Evolutionary conservation across 768 basidiomycete genomes (phyloP).

Genomic region (Panus rudis): DNA sequence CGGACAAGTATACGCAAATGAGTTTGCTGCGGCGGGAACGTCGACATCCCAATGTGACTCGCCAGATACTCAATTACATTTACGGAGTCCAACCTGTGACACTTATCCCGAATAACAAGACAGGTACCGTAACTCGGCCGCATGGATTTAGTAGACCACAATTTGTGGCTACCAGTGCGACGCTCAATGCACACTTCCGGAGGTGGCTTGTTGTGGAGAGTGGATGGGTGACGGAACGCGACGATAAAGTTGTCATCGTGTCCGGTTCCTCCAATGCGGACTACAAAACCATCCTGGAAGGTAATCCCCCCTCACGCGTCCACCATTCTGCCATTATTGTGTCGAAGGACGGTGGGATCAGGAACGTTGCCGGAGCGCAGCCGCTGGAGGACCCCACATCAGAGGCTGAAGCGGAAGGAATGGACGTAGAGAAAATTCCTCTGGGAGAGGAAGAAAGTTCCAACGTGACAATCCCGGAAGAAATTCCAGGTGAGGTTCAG

Average conservation of each 20-base stretch:
- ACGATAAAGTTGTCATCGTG: conserved; percentile 15
- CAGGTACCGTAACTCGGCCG: not conserved
- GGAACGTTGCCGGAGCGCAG: conserved; percentile 47
- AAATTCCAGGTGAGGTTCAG: no score
- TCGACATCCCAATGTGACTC: conserved; percentile 55
- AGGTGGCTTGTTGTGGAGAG: conserved; percentile 48
- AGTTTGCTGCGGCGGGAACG: no score
- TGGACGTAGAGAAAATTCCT: not conserved
- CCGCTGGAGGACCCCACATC: not conserved
- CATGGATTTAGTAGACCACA: conserved; percentile 36
- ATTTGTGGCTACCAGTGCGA: conserved; percentile 65
- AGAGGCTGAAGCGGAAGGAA: not conserved
- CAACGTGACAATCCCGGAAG: no score
- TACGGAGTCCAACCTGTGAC: conserved; percentile 23
- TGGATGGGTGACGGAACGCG: conserved; percentile 43
- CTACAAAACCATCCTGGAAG: conserved; percentile 2
- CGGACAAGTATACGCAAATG: conserved; percentile 31
- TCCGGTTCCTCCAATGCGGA: conserved; percentile 9
- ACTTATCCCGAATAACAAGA: not conserved
- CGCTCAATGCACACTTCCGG: conserved; percentile 48
- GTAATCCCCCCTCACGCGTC: conserved; percentile 6
- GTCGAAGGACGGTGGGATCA: conserved; percentile 41
- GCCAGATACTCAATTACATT: conserved; percentile 51
- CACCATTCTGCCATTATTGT: conserved; percentile 47
- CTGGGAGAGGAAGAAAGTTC: no score